A percentile compares a stretch with the other conserved stretches of the same genome.
These are phyloP conservation scores for Bruguiera parviflora DNA, from an alignment of 345 rosid genomes.

Conservation along the genomic window DNA sequence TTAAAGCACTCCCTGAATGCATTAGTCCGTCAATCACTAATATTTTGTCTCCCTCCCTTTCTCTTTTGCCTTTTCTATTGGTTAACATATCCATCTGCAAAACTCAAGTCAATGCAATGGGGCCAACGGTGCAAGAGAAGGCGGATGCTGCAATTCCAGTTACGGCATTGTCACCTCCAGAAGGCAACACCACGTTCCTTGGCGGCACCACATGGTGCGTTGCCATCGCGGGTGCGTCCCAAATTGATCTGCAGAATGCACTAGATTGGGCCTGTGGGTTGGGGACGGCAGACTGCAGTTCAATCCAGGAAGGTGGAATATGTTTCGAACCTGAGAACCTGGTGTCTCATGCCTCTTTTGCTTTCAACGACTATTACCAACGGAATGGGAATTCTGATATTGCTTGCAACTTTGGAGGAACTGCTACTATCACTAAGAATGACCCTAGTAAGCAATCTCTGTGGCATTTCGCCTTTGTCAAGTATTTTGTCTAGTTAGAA, in stretches of 20 bases:
- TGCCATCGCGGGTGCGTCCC: constrained; percentile 63
- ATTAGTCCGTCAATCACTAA: background rate
- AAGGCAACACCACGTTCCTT: constrained; percentile 83
- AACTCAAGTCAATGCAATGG: constrained; percentile 14
- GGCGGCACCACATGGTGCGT: constrained; percentile 85
- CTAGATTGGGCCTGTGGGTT: constrained; percentile 95
- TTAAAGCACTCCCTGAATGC: too few species aligned
- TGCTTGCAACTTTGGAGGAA: constrained; percentile 36
- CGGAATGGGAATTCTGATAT: constrained; percentile 34
- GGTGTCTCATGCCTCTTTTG: constrained; percentile 30
- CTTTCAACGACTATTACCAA: constrained; percentile 32
- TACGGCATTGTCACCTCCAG: constrained; percentile 53
- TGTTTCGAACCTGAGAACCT: constrained; percentile 27
- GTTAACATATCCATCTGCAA: background rate
- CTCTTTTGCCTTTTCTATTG: background rate
- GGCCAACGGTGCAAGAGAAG: constrained; percentile 35
- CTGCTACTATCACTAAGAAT: constrained; percentile 14
- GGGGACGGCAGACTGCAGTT: constrained; percentile 48
- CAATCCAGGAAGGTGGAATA: constrained; percentile 20
- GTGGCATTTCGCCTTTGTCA: too few species aligned
- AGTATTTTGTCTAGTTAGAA: too few species aligned
- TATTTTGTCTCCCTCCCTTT: background rate
- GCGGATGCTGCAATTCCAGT: constrained; percentile 39
- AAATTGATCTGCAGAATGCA: constrained; percentile 73
- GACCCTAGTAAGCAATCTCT: constrained; percentile 21